A percentile compares a stretch with the other conserved stretches of the same genome.
These are phyloP conservation scores for Monosporozyma solicola DNA, from an alignment of 805 yeast species.

Conservation along the genomic window DNA sequence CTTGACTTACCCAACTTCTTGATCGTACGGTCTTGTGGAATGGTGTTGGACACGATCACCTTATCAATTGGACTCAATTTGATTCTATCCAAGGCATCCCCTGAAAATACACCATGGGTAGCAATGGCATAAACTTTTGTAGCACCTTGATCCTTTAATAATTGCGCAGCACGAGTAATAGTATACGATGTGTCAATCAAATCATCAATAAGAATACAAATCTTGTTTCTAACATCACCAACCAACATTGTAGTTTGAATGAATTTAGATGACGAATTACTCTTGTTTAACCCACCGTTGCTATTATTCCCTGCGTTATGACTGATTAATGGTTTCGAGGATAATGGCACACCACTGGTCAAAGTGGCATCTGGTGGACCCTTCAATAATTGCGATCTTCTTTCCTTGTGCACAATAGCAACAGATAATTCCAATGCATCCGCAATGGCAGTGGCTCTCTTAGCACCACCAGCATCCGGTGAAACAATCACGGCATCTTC, in stretches of 20 bases:
- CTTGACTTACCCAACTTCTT: conserved; percentile 42
- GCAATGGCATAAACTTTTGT: conserved; percentile 74
- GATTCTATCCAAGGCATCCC: conserved; percentile 76
- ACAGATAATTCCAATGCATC: conserved; percentile 81
- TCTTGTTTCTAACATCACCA: conserved; percentile 82
- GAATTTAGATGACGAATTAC: conserved; percentile 13
- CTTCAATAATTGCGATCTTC: conserved; percentile 42
- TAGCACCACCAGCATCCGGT: conserved; percentile 99
- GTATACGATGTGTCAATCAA: conserved; percentile 90
- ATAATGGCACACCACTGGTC: conserved; percentile 21
- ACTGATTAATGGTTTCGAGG: conserved; percentile 2
- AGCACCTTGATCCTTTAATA: conserved; percentile 91
- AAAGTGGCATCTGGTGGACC: conserved; percentile 30
- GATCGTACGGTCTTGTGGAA: conserved; percentile 68
- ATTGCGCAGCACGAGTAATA: conserved; percentile 81
- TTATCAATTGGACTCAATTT: conserved; percentile 65
- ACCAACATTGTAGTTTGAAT: conserved; percentile 90
- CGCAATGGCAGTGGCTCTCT: conserved; percentile 89
- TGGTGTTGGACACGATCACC: conserved; percentile 80
- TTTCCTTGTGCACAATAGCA: conserved; percentile 92
- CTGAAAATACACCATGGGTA: conserved; percentile 89
- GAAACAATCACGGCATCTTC: conserved; percentile 85
- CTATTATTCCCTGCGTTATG: neutral
- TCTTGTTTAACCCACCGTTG: neutral
- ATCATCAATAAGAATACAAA: conserved; percentile 89